Base-by-base conservation (phyloP, 2,329 filamentous ascomycete species). In the Pseudogymnoascus sp. region DNA sequence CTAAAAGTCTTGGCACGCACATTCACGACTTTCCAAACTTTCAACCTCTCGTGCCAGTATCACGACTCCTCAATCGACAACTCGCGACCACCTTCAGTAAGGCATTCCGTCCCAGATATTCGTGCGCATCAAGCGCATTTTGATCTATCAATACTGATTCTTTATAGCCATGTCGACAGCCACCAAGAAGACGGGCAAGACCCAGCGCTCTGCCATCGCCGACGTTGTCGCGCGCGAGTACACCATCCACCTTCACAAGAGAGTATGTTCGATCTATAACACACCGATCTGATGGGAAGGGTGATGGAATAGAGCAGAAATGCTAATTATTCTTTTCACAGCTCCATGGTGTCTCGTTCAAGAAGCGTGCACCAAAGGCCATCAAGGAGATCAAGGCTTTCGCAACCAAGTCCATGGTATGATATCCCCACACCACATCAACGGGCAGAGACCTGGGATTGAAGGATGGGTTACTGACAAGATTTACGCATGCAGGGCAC, bases 171-270 rank as follows among this genome's bases (percentile, higher is more conserved):
- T 89, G 85, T 87, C 86, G 77, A 78, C 81, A 74, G 84, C 80
- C 76, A 76, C 78, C 71, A 88, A 86, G 82, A 80, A 82, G 70
- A 77, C 83, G 74, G 89, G 88, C 84, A 89, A 89, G 82, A 74
- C 79, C 73, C 78, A 80, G 75, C 91, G 92, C 78, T 96, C 91
- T 81, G 95, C 95, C 84, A 96, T 99, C 81, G 88, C 91, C 81
- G 93, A 99, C 82, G 95, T 99, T 78, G 93, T 99, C 80, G 89
- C 94, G 76, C 91, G 94, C 86, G 95, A 99, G 86, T 99, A 99
- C 88, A 99, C 94, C 81, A 97, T 99, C 84, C 93, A 99, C 87
- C 84, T 99, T 75, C 94, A 99, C 91, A 97, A 96, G 90, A 90
- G 93, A 82, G 91, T 95, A 92, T 79, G 89, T 89, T 79, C 65